Base-by-base conservation (phyloP, 805 yeast species). In the Lachancea dasiensis region DNA sequence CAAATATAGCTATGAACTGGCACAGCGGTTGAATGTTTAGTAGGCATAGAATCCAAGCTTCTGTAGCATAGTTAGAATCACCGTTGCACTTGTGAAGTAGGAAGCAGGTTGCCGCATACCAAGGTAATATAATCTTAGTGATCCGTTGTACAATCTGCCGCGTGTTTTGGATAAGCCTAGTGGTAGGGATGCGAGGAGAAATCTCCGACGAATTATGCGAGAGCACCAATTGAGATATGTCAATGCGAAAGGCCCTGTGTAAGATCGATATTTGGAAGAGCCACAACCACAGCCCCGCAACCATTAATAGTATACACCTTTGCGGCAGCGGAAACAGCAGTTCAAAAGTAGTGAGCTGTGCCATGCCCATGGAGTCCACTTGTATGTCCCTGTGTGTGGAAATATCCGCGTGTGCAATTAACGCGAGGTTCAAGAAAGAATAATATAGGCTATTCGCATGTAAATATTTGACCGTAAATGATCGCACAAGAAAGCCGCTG, bases 201-300 rank as follows among this genome's bases (percentile, higher is more conserved):
- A 52, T 38, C 24, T 51, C 61, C 28, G 35, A 20, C 9, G 55
- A 53, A 5, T 37, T 35, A 26, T 48, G 48, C 4, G 54, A 39
- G 21, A 48, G 45, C 10, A 59, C 24, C 5, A 58, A 46, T 2
- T 40, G 30, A 3, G 57, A 40, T 3, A 77, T 58, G 51, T 77
- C 79, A 16, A 37, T 31, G 23, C 27, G 31, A 35, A 78, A 63
- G 17, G 62, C 58, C 38, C 55, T 48, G 38, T 56, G 56, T 39
- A 73, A 65, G 16, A 67, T 49, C 39, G 55, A 50, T 27, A 75
- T 60, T 36, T 74, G 67, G 30, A 64, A 38, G 31, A 62, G 66
- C 85, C 85, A 80, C 17, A 77, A 52, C 56, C 73, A 66, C 4
- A 70, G 51, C 4, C 81, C 82, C 3, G 68, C 34, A 40, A 73